Conservation (phyloP, 108 stramenopile genomes). For the Nitzschia inconspicua region DNA sequence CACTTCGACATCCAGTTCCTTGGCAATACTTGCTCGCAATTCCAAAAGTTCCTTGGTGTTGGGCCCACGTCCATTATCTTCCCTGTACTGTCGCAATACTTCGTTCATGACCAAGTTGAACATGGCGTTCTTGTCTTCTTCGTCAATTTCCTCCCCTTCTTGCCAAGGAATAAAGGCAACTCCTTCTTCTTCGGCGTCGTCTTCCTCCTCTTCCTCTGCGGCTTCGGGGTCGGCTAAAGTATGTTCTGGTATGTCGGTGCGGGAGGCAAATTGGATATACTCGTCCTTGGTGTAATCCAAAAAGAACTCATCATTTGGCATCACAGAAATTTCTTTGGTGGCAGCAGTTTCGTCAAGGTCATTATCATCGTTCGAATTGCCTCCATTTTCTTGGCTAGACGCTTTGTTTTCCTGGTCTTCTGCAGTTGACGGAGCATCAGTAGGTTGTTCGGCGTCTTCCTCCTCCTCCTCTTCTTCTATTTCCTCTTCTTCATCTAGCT, state of each 20-base stretch:
- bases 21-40: conserved; percentile 72
- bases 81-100: conserved; percentile 70
- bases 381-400: too few species aligned
- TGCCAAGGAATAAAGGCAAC: conserved; percentile 16
- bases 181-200: conserved; percentile 53
- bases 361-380: not conserved
- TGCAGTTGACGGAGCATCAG: too few species aligned
- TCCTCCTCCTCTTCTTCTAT: conserved; percentile 5
- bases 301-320: conserved; percentile 80
- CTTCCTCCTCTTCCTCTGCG: conserved; percentile 34
- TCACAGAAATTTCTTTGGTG: not conserved
- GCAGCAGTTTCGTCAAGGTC: not conserved
- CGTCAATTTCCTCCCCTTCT: conserved; percentile 35
- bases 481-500: conserved; percentile 22
- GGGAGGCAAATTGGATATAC: conserved; percentile 69
- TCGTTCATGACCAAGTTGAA: conserved; percentile 81
- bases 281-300: conserved; percentile 76
- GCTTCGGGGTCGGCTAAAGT: conserved; percentile 21
- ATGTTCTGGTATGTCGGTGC: conserved; percentile 61
- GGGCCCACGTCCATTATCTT: conserved; percentile 83
- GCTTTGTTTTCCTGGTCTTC: too few species aligned
- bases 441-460: not conserved
- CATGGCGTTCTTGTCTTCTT: conserved; percentile 69
- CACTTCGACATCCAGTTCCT: conserved; percentile 65
- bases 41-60: conserved; percentile 73